These are phyloP conservation scores for Saccharomycopsis lassenensis DNA, from an alignment of 805 yeast genomes.

Conservation along the genomic window DNA sequence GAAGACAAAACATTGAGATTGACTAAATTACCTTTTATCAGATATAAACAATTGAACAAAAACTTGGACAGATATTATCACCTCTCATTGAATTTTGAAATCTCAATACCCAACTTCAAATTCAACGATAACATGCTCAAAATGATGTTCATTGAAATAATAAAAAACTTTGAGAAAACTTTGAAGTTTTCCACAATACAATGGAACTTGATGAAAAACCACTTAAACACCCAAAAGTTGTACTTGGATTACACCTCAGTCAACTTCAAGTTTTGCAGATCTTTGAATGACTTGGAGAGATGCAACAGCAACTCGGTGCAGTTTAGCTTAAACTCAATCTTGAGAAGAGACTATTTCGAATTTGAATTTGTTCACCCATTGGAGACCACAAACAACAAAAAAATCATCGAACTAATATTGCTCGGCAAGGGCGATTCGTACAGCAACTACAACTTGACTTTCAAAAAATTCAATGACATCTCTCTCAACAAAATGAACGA, in stretches of 20 bases:
- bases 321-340: slow-evolving; percentile 7
- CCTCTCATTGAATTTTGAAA: slow-evolving; percentile 8
- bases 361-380: slow-evolving; percentile 15
- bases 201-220: slow-evolving; percentile 13
- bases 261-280: slow-evolving; percentile 8
- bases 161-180: slow-evolving; percentile 6
- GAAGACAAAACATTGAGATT: slow-evolving; percentile 3
- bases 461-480: slow-evolving; percentile 8
- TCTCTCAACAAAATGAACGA: neutral
- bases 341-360: slow-evolving; percentile 17
- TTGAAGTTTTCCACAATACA: slow-evolving; percentile 12
- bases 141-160: slow-evolving; percentile 11
- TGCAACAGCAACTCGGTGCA: no score
- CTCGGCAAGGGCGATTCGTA: slow-evolving; percentile 11
- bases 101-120: slow-evolving; percentile 8
- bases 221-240: slow-evolving; percentile 15
- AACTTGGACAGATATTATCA: slow-evolving; percentile 6
- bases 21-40: slow-evolving; percentile 14
- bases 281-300: slow-evolving; percentile 8
- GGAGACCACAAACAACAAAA: slow-evolving; percentile 7
- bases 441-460: slow-evolving; percentile 7
- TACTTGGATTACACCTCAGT: slow-evolving; percentile 14
- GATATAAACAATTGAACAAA: slow-evolving; percentile 14
- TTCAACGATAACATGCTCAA: slow-evolving; percentile 5
- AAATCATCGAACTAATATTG: slow-evolving; percentile 15